Evolutionary conservation across 2,329 filamentous ascomycete genomes (phyloP).

Genomic region (Podosphaera leucotricha): DNA sequence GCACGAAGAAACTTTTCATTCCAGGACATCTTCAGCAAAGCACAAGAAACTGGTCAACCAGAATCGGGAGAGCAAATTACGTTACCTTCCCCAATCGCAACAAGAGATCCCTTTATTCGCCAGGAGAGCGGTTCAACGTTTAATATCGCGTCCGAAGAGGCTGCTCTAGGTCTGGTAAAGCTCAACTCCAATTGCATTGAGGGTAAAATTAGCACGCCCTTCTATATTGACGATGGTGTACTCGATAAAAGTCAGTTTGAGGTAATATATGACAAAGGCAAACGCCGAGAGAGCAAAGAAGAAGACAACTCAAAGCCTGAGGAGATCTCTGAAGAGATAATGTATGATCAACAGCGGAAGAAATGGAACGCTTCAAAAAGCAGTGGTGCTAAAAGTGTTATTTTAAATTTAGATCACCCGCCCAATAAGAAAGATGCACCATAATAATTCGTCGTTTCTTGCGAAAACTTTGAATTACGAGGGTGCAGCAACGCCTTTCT

Average conservation of each 20-base stretch:
- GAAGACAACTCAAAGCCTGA: neutral
- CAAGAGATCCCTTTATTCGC: constrained; percentile 17
- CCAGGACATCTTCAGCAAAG: constrained; percentile 46
- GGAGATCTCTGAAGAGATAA: neutral
- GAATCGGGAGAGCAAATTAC: constrained; percentile 4
- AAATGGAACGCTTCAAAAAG: neutral
- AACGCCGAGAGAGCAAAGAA: neutral
- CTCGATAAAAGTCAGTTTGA: too few relatives aligned
- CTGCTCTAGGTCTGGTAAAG: constrained; percentile 60
- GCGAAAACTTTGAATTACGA: too few relatives aligned
- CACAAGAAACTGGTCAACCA: constrained; percentile 1
- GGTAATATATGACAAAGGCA: neutral
- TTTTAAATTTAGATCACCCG: too few relatives aligned
- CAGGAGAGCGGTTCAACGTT: constrained; percentile 19
- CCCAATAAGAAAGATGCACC: too few relatives aligned
- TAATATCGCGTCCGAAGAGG: constrained; percentile 52
- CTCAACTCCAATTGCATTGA: constrained; percentile 25
- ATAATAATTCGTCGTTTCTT: too few relatives aligned
- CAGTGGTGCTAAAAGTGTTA: too few relatives aligned
- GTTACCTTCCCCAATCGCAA: constrained; percentile 15
- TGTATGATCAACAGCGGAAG: neutral
- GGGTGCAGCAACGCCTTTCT: too few relatives aligned
- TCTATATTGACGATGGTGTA: neutral
- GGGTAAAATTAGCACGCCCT: neutral
- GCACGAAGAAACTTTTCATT: constrained; percentile 75